Conservation (phyloP, 768 basidiomycete species). For the Cubamyces lactineus region DNA sequence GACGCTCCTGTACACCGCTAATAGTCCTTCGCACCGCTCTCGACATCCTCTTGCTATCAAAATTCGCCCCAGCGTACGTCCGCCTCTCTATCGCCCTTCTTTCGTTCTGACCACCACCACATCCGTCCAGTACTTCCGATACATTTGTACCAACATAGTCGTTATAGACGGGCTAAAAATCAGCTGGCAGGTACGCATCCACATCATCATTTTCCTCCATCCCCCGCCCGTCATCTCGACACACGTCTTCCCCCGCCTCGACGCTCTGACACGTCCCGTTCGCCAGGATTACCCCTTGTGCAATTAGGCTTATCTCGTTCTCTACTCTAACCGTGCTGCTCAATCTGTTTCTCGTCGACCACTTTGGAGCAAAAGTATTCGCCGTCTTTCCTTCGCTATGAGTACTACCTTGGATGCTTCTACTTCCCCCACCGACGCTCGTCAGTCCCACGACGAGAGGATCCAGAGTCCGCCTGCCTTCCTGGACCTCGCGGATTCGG, state of each 20-base stretch:
- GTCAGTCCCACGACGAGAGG: slow-evolving; percentile 64
- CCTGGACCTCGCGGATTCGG: slow-evolving; percentile 92
- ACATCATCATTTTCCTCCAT: slow-evolving; percentile 27
- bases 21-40: slow-evolving; percentile 32
- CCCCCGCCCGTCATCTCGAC: slow-evolving; percentile 29
- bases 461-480: slow-evolving; percentile 92
- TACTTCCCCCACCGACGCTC: slow-evolving; percentile 75
- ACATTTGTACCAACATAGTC: slow-evolving; percentile 78
- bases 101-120: slow-evolving; percentile 9
- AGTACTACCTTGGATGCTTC: slow-evolving; percentile 69
- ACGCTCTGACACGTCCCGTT: slow-evolving; percentile 6
- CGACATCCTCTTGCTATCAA: slow-evolving; percentile 32
- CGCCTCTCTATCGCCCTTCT: slow-evolving; percentile 9
- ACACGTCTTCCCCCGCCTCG: slow-evolving; percentile 25
- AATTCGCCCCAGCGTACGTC: slow-evolving; percentile 33
- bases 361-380: slow-evolving; percentile 56
- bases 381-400: slow-evolving; percentile 59
- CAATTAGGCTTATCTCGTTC: slow-evolving; percentile 55
- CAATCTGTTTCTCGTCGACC: slow-evolving; percentile 57
- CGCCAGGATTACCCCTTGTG: slow-evolving; percentile 63
- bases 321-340: slow-evolving; percentile 50
- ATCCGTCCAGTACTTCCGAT: slow-evolving; percentile 51
- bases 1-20: slow-evolving; percentile 39
- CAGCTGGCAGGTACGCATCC: slow-evolving; percentile 62
- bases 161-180: slow-evolving; percentile 77